These are phyloP conservation scores for Magnolia sinica DNA, from an alignment of 164 flowering plant genomes.

Conservation along the genomic window DNA sequence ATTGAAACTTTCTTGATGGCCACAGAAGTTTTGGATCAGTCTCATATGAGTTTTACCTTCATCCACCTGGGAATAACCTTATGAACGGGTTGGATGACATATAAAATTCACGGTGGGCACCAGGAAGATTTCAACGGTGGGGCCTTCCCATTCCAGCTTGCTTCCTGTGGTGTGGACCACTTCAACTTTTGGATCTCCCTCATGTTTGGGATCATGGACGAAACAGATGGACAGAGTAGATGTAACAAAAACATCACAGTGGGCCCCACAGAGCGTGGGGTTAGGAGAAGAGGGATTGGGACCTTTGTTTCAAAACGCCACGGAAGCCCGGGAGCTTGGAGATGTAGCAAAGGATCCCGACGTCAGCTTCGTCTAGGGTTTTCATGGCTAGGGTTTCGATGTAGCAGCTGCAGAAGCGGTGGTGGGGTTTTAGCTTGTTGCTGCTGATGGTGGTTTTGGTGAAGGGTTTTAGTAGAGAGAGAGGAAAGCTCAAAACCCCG, in stretches of 20 bases:
- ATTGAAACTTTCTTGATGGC: too few relatives aligned
- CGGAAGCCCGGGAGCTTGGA: conserved; percentile 82
- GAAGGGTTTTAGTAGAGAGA: conserved; percentile 26
- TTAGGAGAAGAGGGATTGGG: not conserved
- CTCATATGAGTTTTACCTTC: not conserved
- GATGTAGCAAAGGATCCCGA: conserved; percentile 74
- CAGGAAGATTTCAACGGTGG: too few relatives aligned
- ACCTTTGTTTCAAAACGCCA: conserved; percentile 91
- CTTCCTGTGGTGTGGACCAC: too few relatives aligned
- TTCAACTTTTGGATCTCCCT: too few relatives aligned
- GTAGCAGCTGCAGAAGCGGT: not conserved
- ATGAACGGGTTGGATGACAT: too few relatives aligned
- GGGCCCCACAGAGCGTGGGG: not conserved
- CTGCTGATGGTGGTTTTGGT: conserved; percentile 11
- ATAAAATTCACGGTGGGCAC: too few relatives aligned
- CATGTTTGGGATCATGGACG: too few relatives aligned
- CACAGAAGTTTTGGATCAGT: too few relatives aligned
- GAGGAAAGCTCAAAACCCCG: conserved; percentile 6
- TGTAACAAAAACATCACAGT: too few relatives aligned
- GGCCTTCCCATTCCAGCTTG: too few relatives aligned
- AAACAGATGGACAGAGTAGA: too few relatives aligned
- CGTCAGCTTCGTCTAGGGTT: conserved; percentile 63
- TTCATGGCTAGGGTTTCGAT: conserved; percentile 21
- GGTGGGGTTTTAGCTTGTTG: conserved; percentile 5
- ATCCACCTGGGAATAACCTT: not conserved